Evolutionary conservation across 768 basidiomycete genomes (phyloP), one percentile per base, ranked within the genome.

Genomic region (Lactarius akahatsu): DNA sequence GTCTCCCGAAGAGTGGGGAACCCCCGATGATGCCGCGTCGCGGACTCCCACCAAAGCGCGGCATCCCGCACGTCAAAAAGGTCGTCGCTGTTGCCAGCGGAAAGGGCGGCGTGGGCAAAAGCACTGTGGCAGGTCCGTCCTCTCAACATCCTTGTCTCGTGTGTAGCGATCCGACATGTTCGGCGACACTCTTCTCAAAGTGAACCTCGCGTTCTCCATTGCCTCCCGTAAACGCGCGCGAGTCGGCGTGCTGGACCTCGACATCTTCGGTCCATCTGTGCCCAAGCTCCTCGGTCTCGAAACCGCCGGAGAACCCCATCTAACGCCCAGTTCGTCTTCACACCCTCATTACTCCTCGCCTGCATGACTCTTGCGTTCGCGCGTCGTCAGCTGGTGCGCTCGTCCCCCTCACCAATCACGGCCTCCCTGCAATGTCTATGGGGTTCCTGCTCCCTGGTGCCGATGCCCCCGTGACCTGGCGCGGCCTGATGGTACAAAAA

Each of bases 401-500:
- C 34, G 73, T 91, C 13, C 96, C 96, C 0, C 77, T 98, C 18
- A 82, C 81, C 23, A 97, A 97, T 73, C 94, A 98, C 75, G 91
- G 93, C 16, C 72, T 98, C 2, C 89, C 91, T 18, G 92, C 91
- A 71, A 98, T 98, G 96, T 97, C 95, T 0, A 97, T 99, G 86
- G 96, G 95, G 3, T 99, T 94, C 75, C 84, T 99, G 15, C 83
- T 98, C 16, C 89, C 91, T 1, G 78, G 79, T 62, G 81, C 82
- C 41, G 93, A 96, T 73, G 86, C 87, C 0, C 88, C 95, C 0
- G 83, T 98, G 38, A 92, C 96, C 36, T 99, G 96, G 96, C 84
- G 96, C 30, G 96, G 96, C 2, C 83, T 97, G 26, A 98, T 98
- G 96, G 96, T 98, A 1, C 95, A 96, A 78, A 98, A 98, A 74